Conservation (phyloP, 2,329 filamentous ascomycete species). For the Elsinoe fawcettii region DNA sequence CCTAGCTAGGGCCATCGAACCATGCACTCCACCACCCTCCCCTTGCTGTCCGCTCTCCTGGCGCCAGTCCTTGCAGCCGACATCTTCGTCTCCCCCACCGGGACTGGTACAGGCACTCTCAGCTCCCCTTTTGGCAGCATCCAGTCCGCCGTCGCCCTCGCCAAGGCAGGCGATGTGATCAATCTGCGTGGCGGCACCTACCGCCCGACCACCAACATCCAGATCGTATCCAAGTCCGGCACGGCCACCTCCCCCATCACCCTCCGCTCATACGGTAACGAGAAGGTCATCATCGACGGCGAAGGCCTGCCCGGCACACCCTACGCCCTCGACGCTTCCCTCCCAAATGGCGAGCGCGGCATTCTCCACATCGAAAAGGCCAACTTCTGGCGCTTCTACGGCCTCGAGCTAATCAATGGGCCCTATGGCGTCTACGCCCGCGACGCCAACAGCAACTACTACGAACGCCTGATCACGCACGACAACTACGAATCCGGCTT, state of each 20-base stretch:
- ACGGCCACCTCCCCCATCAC: conserved; percentile 36
- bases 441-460: conserved; percentile 32
- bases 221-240: conserved; percentile 38
- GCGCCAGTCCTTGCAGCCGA: conserved; percentile 20
- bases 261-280: conserved; percentile 36
- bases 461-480: conserved; percentile 31
- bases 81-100: conserved; percentile 42
- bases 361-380: conserved; percentile 41
- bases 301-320: conserved; percentile 37
- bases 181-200: conserved; percentile 41
- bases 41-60: background rate
- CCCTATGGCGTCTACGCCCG: conserved; percentile 34
- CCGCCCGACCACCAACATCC: conserved; percentile 40
- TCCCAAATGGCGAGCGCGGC: conserved; percentile 38
- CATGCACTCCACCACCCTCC: background rate
- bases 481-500: conserved; percentile 37
- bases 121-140: conserved; percentile 40
- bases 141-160: conserved; percentile 40
- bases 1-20: background rate
- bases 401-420: conserved; percentile 34
- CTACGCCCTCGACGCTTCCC: conserved; percentile 33
- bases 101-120: conserved; percentile 36
- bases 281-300: conserved; percentile 42
- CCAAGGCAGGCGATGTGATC: conserved; percentile 41
- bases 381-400: conserved; percentile 42